Evolutionary conservation across 495 filamentous ascomycete genomes (phyloP), one percentile per base, ranked within the genome.

Genomic region (Lophium mytilinum): DNA sequence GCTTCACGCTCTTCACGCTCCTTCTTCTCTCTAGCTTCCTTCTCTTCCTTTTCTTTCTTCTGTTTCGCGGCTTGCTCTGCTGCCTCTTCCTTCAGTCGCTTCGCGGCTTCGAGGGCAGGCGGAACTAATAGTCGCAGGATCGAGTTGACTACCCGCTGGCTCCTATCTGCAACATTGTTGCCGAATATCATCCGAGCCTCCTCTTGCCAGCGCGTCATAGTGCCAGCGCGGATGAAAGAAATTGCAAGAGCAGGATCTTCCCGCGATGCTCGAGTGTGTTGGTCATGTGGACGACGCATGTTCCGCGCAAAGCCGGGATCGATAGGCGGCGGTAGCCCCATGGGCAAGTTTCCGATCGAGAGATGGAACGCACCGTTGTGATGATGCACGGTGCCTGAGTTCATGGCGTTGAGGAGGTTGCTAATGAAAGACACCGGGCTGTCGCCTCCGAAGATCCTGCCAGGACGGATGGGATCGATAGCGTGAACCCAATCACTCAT

Each of bases 131-230:
- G 69, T 33, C 79, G 80, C 14, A 95, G 70, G 10, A 99, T 77
- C n/a, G 83, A 79, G 63, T 82, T 82, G 56, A 87, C 71, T 4
- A 95, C 76, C 57, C 82, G 83, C 55, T 76, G 72, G n/a, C 84
- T 81, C 64, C 87, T 90, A 34, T 94, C 90, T 8, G 79, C 65
- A 51, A 85, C 79, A 18, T 72, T 76, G 40, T 69, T 70, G 47
- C 86, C 86, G 69, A 90, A 97, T 1, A 97, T 75, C 69, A 97
- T 80, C 56, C 85, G 84, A 11, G 90, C 87, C 71, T 97, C 93
- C 63, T 96, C 88, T 62, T 87, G 83, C 91, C 94, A 99, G 43
- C 93, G 83, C 40, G 76, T 74, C 40, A 72, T 73, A 10, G 92
- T 96, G 2, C 79, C 73, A 35, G 80, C 79, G 15, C 88, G 77